These are phyloP conservation scores for Golubevia sp. DNA, from an alignment of 1,284 basidiomycete species.

Conservation along the genomic window DNA sequence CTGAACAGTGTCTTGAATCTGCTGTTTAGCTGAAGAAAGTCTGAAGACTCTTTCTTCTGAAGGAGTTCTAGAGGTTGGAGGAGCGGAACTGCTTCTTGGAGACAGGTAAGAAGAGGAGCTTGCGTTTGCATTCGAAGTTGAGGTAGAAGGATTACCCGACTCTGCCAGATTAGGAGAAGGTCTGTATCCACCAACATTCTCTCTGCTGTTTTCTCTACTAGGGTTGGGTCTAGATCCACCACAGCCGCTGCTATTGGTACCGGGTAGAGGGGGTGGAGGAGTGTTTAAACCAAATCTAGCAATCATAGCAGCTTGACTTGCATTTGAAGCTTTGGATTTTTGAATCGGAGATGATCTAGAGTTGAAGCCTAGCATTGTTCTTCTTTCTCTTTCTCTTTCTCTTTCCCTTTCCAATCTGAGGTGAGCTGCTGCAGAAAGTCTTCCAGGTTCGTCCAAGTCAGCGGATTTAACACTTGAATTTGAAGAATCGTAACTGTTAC, in stretches of 20 bases:
- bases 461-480: too few relatives aligned
- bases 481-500: too few relatives aligned
- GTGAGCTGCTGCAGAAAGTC: conserved; percentile 9
- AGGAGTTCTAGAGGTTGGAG: too few relatives aligned
- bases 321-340: background rate
- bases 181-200: background rate
- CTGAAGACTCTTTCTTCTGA: too few relatives aligned
- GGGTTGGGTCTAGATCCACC: background rate
- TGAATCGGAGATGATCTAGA: conserved; percentile 2
- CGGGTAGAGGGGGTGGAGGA: conserved; percentile 33
- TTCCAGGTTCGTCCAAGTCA: background rate
- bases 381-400: conserved; percentile 12
- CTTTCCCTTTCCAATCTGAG: conserved; percentile 12
- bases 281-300: conserved; percentile 27
- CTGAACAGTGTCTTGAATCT: too few relatives aligned
- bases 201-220: background rate
- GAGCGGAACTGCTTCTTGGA: too few relatives aligned
- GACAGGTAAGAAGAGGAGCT: conserved; percentile 9
- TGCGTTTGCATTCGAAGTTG: conserved; percentile 4
- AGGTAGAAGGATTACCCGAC: background rate
- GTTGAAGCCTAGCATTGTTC: background rate
- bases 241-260: conserved; percentile 5
- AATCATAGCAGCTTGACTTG: conserved; percentile 5
- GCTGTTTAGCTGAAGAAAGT: too few relatives aligned
- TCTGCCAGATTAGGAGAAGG: background rate